These are phyloP conservation scores for Trifolium dubium DNA, from an alignment of 306 rosid species.

Conservation along the genomic window DNA sequence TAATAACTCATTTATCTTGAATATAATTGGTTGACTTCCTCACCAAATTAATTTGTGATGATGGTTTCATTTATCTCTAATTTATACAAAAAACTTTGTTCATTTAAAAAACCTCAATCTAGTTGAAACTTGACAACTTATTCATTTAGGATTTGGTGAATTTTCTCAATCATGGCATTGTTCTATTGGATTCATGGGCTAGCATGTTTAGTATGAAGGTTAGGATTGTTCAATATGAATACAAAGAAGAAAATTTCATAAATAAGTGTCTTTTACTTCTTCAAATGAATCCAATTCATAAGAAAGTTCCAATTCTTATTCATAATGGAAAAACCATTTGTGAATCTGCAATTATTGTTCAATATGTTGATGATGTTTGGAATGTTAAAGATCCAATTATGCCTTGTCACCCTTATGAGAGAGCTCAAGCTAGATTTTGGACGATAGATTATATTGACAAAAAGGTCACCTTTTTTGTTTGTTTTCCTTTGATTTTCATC, in stretches of 20 bases:
- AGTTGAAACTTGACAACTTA: too few species aligned
- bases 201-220: too few species aligned
- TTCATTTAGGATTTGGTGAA: too few species aligned
- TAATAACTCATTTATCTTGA: background rate
- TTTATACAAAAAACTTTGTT: too few species aligned
- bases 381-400: slow-evolving; percentile 28
- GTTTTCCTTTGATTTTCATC: background rate
- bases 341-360: slow-evolving; percentile 50
- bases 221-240: slow-evolving; percentile 45
- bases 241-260: slow-evolving; percentile 37
- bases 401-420: slow-evolving; percentile 42
- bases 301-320: slow-evolving; percentile 56
- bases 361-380: slow-evolving; percentile 57
- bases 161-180: too few species aligned
- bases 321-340: slow-evolving; percentile 52
- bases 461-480: slow-evolving; percentile 34
- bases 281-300: slow-evolving; percentile 54
- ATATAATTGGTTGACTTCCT: too few species aligned
- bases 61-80: too few species aligned
- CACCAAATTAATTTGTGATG: too few species aligned
- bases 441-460: slow-evolving; percentile 47
- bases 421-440: slow-evolving; percentile 51
- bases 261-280: slow-evolving; percentile 48
- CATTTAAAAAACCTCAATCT: too few species aligned
- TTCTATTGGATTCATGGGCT: too few species aligned